Conservation (phyloP, 192 early-diverging fungal species). For the Spizellomyces punctatus region DNA sequence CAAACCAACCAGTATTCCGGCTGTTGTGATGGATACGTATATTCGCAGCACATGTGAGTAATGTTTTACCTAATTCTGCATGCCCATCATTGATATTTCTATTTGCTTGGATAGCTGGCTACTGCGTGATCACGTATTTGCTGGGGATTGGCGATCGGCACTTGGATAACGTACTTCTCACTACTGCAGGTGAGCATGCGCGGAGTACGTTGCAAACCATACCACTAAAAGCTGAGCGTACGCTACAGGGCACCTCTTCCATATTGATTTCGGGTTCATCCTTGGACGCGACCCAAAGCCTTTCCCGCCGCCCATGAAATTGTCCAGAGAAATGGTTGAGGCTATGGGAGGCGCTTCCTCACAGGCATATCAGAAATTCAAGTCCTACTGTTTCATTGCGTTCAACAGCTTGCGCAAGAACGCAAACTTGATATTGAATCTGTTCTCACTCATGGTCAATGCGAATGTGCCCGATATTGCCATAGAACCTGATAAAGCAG, state of each 20-base stretch:
- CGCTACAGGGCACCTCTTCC: constrained; percentile 79
- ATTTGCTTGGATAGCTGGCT: constrained; percentile 69
- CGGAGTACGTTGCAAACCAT: not conserved
- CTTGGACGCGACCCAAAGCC: constrained; percentile 99
- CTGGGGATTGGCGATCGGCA: constrained; percentile 98
- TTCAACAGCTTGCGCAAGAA: constrained; percentile 92
- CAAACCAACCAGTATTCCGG: constrained; percentile 50
- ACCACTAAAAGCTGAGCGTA: not conserved
- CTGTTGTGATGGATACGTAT: constrained; percentile 91
- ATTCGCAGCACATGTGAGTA: constrained; percentile 86
- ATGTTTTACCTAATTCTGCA: not conserved
- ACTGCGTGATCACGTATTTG: constrained; percentile 98
- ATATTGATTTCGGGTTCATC: constrained; percentile 99
- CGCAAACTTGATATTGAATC: constrained; percentile 94
- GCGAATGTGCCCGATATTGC: constrained; percentile 97
- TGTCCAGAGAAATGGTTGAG: constrained; percentile 99
- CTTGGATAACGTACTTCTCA: constrained; percentile 93
- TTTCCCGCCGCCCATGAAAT: constrained; percentile 99
- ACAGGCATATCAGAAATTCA: constrained; percentile 87
- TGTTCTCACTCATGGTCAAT: constrained; percentile 98
- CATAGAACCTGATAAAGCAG: constrained; percentile 96
- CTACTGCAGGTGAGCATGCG: constrained; percentile 68
- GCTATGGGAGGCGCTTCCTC: constrained; percentile 96
- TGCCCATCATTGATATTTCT: not conserved
- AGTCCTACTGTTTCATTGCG: constrained; percentile 90